Percentiles rank a stretch among this genome's conserved stretches.
Evolutionary conservation across 768 basidiomycete genomes (phyloP).

Genomic region (Hypsizygus marmoreus): DNA sequence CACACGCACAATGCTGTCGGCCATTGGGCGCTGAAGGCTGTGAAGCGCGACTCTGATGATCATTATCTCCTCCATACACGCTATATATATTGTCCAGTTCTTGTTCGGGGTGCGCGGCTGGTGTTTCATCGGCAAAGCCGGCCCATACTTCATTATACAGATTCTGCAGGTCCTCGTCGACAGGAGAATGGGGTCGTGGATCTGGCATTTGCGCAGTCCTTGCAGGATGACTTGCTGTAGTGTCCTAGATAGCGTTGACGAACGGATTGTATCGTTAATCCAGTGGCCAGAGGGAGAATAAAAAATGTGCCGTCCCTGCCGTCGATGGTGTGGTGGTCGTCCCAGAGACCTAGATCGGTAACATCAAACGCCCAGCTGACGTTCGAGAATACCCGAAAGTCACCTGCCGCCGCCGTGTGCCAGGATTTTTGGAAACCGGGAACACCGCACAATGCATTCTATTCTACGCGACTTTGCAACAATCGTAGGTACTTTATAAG

Average conservation of each 20-base stretch:
- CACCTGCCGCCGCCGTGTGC: slow-evolving; percentile 15
- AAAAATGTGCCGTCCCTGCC: too few relatives aligned
- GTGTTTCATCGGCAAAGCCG: slow-evolving; percentile 54
- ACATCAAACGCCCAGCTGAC: slow-evolving; percentile 2
- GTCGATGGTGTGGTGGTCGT: slow-evolving; percentile 31
- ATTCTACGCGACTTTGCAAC: background rate
- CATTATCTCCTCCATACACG: slow-evolving; percentile 30
- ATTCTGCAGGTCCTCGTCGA: slow-evolving; percentile 71
- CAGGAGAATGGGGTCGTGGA: slow-evolving; percentile 42
- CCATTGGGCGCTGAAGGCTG: slow-evolving; percentile 15
- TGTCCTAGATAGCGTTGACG: background rate
- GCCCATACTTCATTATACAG: slow-evolving; percentile 79
- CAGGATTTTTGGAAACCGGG: too few relatives aligned
- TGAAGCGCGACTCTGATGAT: slow-evolving; percentile 18
- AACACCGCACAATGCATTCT: background rate
- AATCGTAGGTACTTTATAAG: background rate
- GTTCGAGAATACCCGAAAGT: slow-evolving; percentile 16
- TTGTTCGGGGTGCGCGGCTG: slow-evolving; percentile 28
- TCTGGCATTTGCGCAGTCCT: slow-evolving; percentile 51
- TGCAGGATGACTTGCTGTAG: slow-evolving; percentile 30
- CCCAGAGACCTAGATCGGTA: slow-evolving; percentile 7
- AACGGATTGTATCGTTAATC: too few relatives aligned
- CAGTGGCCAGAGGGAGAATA: too few relatives aligned
- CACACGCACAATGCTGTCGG: slow-evolving; percentile 20
- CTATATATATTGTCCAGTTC: slow-evolving; percentile 41